Percentiles rank a stretch among this genome's conserved stretches.
These are phyloP conservation scores for Amborella trichopoda DNA, from an alignment of 164 flowering plant genomes.

Conservation along the genomic window DNA sequence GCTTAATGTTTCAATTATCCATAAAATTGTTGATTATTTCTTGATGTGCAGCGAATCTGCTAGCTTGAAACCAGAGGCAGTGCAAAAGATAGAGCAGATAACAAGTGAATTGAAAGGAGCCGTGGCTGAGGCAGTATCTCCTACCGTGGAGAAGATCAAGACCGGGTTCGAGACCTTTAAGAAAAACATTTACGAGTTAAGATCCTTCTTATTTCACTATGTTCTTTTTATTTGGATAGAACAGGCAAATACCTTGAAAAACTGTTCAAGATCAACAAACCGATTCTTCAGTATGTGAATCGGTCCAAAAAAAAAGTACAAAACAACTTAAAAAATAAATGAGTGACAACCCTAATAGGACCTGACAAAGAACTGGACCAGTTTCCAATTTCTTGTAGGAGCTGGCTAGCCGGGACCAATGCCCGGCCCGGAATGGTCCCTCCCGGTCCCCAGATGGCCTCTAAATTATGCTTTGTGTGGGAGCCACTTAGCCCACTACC, in stretches of 20 bases:
- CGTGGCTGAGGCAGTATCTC: not conserved
- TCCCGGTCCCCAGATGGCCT: too few relatives aligned
- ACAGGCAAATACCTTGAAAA: not conserved
- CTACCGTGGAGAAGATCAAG: conserved; percentile 39
- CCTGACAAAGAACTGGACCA: not conserved
- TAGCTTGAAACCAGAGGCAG: conserved; percentile 45
- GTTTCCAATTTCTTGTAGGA: too few relatives aligned
- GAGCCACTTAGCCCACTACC: too few relatives aligned
- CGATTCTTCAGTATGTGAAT: not conserved
- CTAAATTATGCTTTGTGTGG: too few relatives aligned
- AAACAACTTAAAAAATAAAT: not conserved
- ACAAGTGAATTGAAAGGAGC: conserved; percentile 36
- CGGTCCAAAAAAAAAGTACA: not conserved
- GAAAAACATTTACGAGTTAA: conserved; percentile 69
- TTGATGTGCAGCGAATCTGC: conserved; percentile 40
- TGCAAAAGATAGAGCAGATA: conserved; percentile 55
- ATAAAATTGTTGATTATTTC: not conserved
- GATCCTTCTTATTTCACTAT: not conserved
- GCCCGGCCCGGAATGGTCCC: too few relatives aligned
- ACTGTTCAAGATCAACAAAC: not conserved
- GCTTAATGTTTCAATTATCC: not conserved
- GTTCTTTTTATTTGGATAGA: not conserved
- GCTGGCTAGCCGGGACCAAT: too few relatives aligned
- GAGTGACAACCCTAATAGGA: not conserved
- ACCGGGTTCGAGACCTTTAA: conserved; percentile 65